phyloP scores from a whole-genome alignment of 2,329 filamentous ascomycete species.

The Aspergillus fischeri region DNA sequence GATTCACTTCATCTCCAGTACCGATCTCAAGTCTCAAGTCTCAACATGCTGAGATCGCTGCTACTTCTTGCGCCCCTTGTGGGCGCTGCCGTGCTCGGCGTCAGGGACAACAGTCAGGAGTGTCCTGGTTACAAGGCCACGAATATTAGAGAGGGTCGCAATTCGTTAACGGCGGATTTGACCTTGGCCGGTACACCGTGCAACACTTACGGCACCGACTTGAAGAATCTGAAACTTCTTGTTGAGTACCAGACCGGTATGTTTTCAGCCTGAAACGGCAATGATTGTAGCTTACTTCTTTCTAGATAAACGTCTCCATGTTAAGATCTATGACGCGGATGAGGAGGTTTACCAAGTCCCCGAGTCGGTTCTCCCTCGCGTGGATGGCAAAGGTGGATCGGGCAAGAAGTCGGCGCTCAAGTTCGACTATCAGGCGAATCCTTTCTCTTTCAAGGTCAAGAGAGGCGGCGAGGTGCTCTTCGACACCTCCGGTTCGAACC shows the following conservation, averaged over 20 bases:
- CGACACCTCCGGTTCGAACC: constrained; percentile 61
- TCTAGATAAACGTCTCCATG: constrained; percentile 64
- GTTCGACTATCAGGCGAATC: constrained; percentile 52
- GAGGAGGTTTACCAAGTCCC: constrained; percentile 72
- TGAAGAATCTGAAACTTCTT: constrained; percentile 52
- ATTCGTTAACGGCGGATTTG: constrained; percentile 64
- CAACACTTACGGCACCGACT: constrained; percentile 57
- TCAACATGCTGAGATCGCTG: constrained; percentile 24
- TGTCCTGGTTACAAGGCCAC: constrained; percentile 39
- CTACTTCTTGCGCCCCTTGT: constrained; percentile 25
- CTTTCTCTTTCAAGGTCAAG: constrained; percentile 64
- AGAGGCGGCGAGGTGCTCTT: constrained; percentile 50
- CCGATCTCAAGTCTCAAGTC: not conserved
- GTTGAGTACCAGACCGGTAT: constrained; percentile 61
- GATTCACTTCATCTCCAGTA: not conserved
- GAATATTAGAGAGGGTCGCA: constrained; percentile 29
- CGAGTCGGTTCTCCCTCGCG: constrained; percentile 62
- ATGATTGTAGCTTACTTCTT: not conserved
- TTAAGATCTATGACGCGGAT: constrained; percentile 68
- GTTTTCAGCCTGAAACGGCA: not conserved
- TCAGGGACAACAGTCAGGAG: constrained; percentile 10
- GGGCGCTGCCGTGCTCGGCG: constrained; percentile 23
- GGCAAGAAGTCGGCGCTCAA: constrained; percentile 40
- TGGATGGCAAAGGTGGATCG: constrained; percentile 41
- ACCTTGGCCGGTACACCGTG: constrained; percentile 63